Evolutionary conservation across 768 basidiomycete species (phyloP).

Genomic region (Suillus discolor): DNA sequence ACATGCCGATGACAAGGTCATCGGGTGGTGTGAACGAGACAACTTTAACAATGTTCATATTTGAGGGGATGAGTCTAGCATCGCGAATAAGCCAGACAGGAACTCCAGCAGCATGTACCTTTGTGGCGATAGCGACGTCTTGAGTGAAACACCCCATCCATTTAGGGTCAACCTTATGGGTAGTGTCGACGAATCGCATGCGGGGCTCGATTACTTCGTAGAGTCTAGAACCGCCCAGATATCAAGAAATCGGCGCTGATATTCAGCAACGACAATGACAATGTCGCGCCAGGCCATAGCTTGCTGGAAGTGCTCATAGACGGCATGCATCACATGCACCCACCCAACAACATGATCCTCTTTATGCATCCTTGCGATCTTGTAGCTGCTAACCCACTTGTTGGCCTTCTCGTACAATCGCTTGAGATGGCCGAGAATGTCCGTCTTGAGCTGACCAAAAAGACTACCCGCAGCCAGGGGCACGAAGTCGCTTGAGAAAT

Average conservation of each 20-base stretch:
- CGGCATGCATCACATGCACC: too few species aligned
- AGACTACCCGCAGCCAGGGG: too few species aligned
- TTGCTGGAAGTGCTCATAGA: too few species aligned
- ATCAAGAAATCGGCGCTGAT: background rate
- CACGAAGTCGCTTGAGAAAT: too few species aligned
- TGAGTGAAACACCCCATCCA: constrained; percentile 8
- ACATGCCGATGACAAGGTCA: background rate
- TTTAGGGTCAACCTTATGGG: background rate
- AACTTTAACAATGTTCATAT: background rate
- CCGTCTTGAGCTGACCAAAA: too few species aligned
- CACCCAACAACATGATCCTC: too few species aligned
- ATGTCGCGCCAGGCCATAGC: background rate
- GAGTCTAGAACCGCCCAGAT: background rate
- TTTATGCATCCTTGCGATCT: too few species aligned
- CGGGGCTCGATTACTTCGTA: background rate
- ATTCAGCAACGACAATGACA: background rate
- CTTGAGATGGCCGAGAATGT: too few species aligned
- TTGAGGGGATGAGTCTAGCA: background rate
- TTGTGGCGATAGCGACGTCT: background rate
- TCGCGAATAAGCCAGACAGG: background rate
- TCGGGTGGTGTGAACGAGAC: background rate
- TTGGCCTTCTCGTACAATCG: too few species aligned
- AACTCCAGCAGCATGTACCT: background rate
- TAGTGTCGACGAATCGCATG: background rate
- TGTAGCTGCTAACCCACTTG: too few species aligned